Base-by-base conservation (phyloP, 257 asterid genomes). In the Oldenlandia corymbosa region DNA sequence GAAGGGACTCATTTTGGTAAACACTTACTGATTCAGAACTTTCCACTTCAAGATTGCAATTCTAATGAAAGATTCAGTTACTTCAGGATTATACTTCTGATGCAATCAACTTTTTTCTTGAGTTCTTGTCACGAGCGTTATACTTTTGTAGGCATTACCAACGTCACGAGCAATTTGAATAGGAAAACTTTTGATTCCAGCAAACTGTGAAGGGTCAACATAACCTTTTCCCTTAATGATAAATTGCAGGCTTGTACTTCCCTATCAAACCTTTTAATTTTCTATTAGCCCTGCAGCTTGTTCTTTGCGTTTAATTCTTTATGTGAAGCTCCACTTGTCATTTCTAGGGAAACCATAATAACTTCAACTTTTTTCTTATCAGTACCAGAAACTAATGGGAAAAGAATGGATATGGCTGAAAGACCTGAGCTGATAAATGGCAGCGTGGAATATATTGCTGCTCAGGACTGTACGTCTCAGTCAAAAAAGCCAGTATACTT, bases 381-480 rank as follows among this genome's bases (percentile, higher is more conserved):
- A 90, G 97, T 90, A 75, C 91, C 96, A 5, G 76, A 86, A 66
- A 82, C 88, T 66, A 78, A 68, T 75, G 96, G 91, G 55, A 82
- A 79, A 76, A 78, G 95, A 78, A 76, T 81, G 62, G 97, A 90
- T 76, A 62, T 90, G 82, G 95, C 83, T 71, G 95, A 85, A 72
- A 78, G 96, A 66, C 97, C 96, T 66, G 97, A 90, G 79, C 95
- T 90, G 60, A 76, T 68, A 13, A 82, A 85, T 76, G 96, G 97
- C 45, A 87, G 93, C 64, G 89, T 88, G 71, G 97, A 90, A 69
- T 84, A 80, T 69, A 76, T 87, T 64, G 95, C 96, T 50, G 88
- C 96, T 55, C 80, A 90, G 60, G 96, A 83, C 62, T 83, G 82
- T 76, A 85, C 84, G 97, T 85, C 84, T 80, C 92, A 94, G 66